A percentile compares a stretch with the other conserved stretches of the same genome.
These are phyloP conservation scores for Sporothrix pseudoabietina DNA, from an alignment of 2,329 filamentous ascomycete species.

Conservation along the genomic window DNA sequence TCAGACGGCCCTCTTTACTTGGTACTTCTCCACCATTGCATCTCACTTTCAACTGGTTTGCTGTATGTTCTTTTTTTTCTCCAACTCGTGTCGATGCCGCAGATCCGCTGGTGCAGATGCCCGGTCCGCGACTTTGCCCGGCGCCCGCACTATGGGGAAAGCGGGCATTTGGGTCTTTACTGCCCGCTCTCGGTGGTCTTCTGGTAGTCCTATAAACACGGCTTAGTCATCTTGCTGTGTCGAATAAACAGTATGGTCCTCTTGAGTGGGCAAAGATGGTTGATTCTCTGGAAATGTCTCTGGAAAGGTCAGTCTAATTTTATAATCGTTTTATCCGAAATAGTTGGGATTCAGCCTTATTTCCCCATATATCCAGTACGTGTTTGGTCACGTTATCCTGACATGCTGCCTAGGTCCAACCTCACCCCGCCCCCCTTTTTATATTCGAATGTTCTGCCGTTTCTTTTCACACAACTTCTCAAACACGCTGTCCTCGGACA, in stretches of 20 bases:
- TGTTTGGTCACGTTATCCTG: too few relatives aligned
- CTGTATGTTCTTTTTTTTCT: neutral
- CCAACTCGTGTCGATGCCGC: neutral
- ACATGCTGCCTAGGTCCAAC: conserved; percentile 8
- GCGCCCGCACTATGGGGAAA: neutral
- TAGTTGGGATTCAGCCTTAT: too few relatives aligned
- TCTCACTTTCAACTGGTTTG: neutral
- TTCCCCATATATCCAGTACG: too few relatives aligned
- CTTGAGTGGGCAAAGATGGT: too few relatives aligned
- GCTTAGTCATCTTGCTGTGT: too few relatives aligned
- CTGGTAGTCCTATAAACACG: too few relatives aligned
- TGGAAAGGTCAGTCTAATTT: too few relatives aligned
- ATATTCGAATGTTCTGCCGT: conserved; percentile 6
- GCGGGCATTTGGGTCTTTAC: neutral
- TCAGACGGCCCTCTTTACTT: neutral
- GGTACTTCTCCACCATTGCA: neutral
- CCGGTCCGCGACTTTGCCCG: conserved; percentile 9
- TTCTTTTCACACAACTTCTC: conserved; percentile 19
- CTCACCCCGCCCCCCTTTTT: conserved; percentile 4
- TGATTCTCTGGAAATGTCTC: too few relatives aligned
- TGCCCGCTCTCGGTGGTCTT: too few relatives aligned
- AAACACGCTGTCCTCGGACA: conserved; percentile 17
- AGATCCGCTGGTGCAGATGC: neutral
- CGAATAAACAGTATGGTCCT: too few relatives aligned
- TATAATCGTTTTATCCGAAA: too few relatives aligned